Evolutionary conservation across 2,329 filamentous ascomycete genomes (phyloP), one percentile per base, ranked within the genome.

Genomic region (Coniella vitis): DNA sequence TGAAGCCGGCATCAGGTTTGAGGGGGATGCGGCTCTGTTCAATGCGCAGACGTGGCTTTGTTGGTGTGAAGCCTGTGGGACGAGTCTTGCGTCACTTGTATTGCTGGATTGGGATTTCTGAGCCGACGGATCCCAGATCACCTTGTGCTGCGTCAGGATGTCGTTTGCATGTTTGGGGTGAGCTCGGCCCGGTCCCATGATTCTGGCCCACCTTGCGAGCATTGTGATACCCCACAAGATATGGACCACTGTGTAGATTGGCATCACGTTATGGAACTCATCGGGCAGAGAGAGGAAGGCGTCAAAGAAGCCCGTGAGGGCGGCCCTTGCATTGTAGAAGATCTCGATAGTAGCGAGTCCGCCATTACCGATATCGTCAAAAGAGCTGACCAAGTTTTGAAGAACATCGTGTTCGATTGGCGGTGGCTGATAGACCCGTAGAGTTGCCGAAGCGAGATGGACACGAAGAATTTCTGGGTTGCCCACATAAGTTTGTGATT

Each of bases 201-300:
- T 63, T 38, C 73, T 74, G 4, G 71, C 69, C 74, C 74, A 78
- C 7, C 74, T 67, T 1, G 71, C 68, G 0, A 78, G 63, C 66
- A 76, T 74, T 4, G 67, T 72, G 37, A 75, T 60, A n/a, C 68
- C 70, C 45, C 76, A 74, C 3, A 77, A 67, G 0, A 78, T 60
- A 46, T 78, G 71, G 1, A 68, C 60, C 31, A 66, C 71, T 0
- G 68, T 57, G 0, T 69, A 62, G 8, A 76, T 69, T 0, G 76
- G 73, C 20, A 76, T 62, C 25, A 67, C 64, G 49, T 71, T 69
- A 47, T 73, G 76, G 3, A 65, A 60, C 0, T 60, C 54, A 0
- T 69, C 60, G 0, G 76, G 69, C 0, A 79, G 59, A 0, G 64
- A 57, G 2, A 73, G 63, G 66, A 74, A 76, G 34, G 63, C 63